Evolutionary conservation across 116 monocot species (phyloP).

Genomic region (Cymodocea nodosa): DNA sequence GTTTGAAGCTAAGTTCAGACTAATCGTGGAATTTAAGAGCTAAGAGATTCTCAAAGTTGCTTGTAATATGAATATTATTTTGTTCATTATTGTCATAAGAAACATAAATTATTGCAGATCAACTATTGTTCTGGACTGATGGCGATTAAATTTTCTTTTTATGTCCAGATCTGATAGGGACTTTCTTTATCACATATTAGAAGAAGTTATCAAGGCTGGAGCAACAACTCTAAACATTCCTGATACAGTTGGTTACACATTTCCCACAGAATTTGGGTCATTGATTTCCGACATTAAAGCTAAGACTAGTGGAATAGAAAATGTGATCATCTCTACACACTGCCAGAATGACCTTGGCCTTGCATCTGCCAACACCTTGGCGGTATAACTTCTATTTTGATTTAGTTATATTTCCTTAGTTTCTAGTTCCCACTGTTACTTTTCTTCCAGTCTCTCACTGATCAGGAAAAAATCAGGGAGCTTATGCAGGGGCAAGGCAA

Average conservation of each 20-base stretch:
- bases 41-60: no score
- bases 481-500: slow-evolving; percentile 80
- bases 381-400: slow-evolving; percentile 30
- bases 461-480: slow-evolving; percentile 43
- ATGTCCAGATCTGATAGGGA: slow-evolving; percentile 65
- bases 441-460: slow-evolving; percentile 6
- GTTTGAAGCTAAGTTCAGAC: no score
- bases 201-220: slow-evolving; percentile 90
- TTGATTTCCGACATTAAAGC: slow-evolving; percentile 81
- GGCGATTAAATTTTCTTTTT: not conserved
- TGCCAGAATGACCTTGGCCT: slow-evolving; percentile 99
- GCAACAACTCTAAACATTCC: slow-evolving; percentile 96
- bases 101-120: no score
- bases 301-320: slow-evolving; percentile 80
- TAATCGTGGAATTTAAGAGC: no score
- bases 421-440: not conserved
- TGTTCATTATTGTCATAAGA: no score
- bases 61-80: no score
- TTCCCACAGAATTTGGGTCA: slow-evolving; percentile 66
- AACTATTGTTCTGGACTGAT: no score
- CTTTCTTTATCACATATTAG: slow-evolving; percentile 81
- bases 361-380: slow-evolving; percentile 87
- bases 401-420: not conserved
- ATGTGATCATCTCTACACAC: slow-evolving; percentile 92
- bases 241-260: slow-evolving; percentile 94